phyloP scores from a whole-genome alignment of 495 filamentous ascomycete genomes.

The Letharia lupina region DNA sequence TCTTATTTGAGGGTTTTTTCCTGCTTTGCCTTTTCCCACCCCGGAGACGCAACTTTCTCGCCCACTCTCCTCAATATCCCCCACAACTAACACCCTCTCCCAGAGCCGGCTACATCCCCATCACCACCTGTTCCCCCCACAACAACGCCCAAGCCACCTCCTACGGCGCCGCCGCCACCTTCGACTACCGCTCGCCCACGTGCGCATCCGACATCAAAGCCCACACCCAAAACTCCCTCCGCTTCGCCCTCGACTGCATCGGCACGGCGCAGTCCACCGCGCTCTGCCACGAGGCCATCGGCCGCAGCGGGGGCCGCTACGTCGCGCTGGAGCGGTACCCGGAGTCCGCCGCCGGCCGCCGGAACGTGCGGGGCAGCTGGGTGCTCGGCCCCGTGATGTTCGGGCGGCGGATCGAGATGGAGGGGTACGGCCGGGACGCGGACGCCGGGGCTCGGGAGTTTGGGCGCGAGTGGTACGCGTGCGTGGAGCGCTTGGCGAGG shows the following conservation, averaged over 20 bases:
- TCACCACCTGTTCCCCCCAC: constrained; percentile 47
- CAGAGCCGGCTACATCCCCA: constrained; percentile 35
- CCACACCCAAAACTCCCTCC: constrained; percentile 32
- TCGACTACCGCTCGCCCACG: constrained; percentile 44
- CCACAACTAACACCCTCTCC: too few relatives aligned
- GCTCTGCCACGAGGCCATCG: constrained; percentile 36
- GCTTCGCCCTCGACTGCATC: constrained; percentile 38
- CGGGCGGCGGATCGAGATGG: too few relatives aligned
- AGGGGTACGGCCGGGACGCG: too few relatives aligned
- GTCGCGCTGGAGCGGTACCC: constrained; percentile 33
- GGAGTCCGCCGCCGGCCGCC: not conserved
- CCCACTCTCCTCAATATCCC: too few relatives aligned
- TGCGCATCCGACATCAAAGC: constrained; percentile 37
- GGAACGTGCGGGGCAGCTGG: too few relatives aligned
- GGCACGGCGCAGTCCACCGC: constrained; percentile 27
- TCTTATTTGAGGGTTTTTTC: too few relatives aligned
- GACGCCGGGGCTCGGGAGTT: too few relatives aligned
- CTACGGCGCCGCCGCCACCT: constrained; percentile 45
- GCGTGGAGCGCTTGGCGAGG: too few relatives aligned
- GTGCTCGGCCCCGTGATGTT: too few relatives aligned
- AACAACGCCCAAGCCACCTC: constrained; percentile 47
- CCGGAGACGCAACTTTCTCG: too few relatives aligned
- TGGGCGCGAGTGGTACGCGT: too few relatives aligned
- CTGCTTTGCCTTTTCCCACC: not conserved
- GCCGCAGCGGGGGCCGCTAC: constrained; percentile 37